phyloP scores from a whole-genome alignment of 495 filamentous ascomycete species.

The Daldinia bambusicola region DNA sequence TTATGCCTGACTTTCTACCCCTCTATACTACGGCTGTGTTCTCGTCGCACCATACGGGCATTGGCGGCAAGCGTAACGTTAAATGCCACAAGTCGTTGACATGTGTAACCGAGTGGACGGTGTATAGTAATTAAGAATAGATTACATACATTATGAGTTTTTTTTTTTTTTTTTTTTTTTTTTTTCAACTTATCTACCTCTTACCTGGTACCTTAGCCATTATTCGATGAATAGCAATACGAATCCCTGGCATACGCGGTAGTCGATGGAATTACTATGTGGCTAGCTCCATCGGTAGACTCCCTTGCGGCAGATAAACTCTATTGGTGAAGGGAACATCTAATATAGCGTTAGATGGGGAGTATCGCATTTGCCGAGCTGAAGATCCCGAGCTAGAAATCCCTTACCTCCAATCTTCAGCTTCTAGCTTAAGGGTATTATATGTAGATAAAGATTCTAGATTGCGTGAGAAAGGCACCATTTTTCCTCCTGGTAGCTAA shows the following conservation, averaged over 20 bases:
- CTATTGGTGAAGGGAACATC: background rate
- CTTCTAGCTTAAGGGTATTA: background rate
- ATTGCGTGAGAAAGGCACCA: background rate
- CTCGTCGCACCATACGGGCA: background rate
- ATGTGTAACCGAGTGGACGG: background rate
- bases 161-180: too few species aligned
- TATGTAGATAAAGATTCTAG: background rate
- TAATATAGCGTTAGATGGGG: too few species aligned
- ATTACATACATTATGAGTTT: too few species aligned
- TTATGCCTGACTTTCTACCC: too few species aligned
- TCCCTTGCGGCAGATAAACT: background rate
- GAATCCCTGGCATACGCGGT: too few species aligned
- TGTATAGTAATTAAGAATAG: too few species aligned
- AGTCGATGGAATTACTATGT: too few species aligned
- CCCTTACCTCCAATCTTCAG: background rate
- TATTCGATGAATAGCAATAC: too few species aligned
- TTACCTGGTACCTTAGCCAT: too few species aligned
- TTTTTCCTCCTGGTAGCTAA: conserved; percentile 3
- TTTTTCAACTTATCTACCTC: background rate
- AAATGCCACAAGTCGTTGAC: background rate
- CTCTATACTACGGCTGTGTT: background rate
- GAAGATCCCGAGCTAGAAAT: too few species aligned
- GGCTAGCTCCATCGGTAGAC: background rate
- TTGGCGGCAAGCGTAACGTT: background rate
- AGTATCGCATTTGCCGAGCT: conserved; percentile 2